phyloP scores from a whole-genome alignment of 2,329 filamentous ascomycete genomes.

The Penicillium occitanis region DNA sequence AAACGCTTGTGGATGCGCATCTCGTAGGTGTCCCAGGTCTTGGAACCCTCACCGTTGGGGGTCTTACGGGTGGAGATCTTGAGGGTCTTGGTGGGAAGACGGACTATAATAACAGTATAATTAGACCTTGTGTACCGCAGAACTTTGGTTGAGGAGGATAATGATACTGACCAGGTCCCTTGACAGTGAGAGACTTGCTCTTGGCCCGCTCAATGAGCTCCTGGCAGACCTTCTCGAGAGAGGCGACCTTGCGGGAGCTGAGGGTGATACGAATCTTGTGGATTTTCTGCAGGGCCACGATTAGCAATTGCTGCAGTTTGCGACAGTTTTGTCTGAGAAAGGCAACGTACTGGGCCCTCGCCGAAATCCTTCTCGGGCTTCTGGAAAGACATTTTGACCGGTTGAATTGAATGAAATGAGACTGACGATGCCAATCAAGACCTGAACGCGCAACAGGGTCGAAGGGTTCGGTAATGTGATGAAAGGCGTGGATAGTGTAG shows the following conservation, averaged over 20 bases:
- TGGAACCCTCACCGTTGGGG: slow-evolving; percentile 98
- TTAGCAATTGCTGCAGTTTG: slow-evolving; percentile 13
- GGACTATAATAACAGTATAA: slow-evolving; percentile 57
- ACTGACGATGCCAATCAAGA: slow-evolving; percentile 65
- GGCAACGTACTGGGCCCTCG: slow-evolving; percentile 72
- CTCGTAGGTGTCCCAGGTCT: slow-evolving; percentile 99
- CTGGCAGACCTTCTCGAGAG: slow-evolving; percentile 96
- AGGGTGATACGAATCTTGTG: slow-evolving; percentile 99
- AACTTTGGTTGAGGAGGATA: not conserved
- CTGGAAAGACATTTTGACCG: slow-evolving; percentile 80
- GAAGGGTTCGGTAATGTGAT: slow-evolving; percentile 75
- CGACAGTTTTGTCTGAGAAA: not conserved
- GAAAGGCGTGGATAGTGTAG: slow-evolving; percentile 46
- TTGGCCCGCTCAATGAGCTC: slow-evolving; percentile 99
- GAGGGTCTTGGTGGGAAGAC: slow-evolving; percentile 94
- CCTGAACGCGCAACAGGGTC: slow-evolving; percentile 61
- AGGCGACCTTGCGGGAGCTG: slow-evolving; percentile 88
- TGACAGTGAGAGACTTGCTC: slow-evolving; percentile 96
- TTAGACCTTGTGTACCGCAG: not conserved
- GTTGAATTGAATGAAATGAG: slow-evolving; percentile 30
- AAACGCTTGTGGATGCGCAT: slow-evolving; percentile 99
- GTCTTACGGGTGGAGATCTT: slow-evolving; percentile 99
- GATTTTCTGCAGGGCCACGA: slow-evolving; percentile 64
- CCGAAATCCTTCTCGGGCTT: slow-evolving; percentile 92
- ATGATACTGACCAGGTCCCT: slow-evolving; percentile 64